phyloP scores from a whole-genome alignment of 2,329 filamentous ascomycete species.

The Sporothrix euskadiensis region DNA sequence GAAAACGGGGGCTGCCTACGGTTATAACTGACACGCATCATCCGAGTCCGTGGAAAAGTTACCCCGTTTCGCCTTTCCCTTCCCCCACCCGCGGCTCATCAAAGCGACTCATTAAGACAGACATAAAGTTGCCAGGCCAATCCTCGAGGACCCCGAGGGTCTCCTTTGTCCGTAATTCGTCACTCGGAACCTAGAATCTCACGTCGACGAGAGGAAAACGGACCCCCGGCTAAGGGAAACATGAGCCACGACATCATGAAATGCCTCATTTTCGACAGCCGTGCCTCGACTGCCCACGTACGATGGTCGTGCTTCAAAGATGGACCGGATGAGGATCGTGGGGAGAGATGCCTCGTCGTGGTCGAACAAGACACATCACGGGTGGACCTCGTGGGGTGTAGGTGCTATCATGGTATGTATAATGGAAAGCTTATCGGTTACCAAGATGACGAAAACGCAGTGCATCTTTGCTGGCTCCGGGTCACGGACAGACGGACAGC shows the following conservation, averaged over 20 bases:
- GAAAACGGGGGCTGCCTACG: background rate
- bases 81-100: background rate
- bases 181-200: background rate
- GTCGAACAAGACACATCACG: background rate
- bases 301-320: background rate
- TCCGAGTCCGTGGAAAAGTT: background rate
- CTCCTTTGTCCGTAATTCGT: background rate
- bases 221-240: background rate
- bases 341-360: background rate
- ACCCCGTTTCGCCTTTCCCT: background rate
- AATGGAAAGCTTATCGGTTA: conserved; percentile 7
- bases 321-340: background rate
- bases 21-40: background rate
- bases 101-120: background rate
- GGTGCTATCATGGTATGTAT: conserved; percentile 4
- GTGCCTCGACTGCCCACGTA: background rate
- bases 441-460: background rate
- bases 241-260: background rate
- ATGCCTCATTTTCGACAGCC: background rate
- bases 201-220: background rate
- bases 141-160: too few relatives aligned
- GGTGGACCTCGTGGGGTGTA: conserved; percentile 10
- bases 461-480: background rate
- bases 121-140: background rate
- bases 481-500: background rate